These are phyloP conservation scores for Globisporangium acanthophoron DNA, from an alignment of 352 stramenopile species.

Conservation along the genomic window DNA sequence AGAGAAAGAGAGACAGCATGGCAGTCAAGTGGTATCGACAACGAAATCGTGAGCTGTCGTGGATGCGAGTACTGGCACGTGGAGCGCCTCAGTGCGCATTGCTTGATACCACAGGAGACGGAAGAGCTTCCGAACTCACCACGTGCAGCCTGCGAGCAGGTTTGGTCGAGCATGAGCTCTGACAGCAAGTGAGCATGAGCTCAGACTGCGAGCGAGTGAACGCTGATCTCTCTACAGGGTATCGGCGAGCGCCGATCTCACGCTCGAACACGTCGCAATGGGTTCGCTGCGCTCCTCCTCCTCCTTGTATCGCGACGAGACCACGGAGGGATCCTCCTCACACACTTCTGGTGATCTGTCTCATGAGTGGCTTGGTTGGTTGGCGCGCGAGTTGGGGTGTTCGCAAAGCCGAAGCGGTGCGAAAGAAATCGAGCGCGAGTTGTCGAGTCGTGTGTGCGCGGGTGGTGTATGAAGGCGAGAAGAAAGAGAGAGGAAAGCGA, in stretches of 20 bases:
- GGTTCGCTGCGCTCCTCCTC: too few species aligned
- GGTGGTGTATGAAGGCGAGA: background rate
- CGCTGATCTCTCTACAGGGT: too few species aligned
- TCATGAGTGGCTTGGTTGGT: background rate
- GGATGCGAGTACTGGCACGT: background rate
- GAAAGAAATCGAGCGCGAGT: constrained; percentile 1
- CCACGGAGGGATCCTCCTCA: background rate
- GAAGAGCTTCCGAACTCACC: too few species aligned
- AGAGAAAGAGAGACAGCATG: constrained; percentile 3
- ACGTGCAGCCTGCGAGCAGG: too few species aligned
- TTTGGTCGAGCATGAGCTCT: too few species aligned
- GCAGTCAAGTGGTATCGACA: background rate
- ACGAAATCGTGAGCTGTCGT: background rate
- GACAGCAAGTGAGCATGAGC: too few species aligned
- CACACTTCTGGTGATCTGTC: background rate
- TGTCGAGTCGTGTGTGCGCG: background rate
- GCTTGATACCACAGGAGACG: too few species aligned
- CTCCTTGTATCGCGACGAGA: background rate
- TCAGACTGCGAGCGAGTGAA: too few species aligned
- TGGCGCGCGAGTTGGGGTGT: background rate
- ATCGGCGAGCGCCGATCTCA: too few species aligned
- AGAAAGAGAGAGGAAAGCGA: background rate
- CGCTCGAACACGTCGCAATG: too few species aligned
- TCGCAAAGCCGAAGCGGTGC: background rate
- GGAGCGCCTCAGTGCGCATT: too few species aligned